Conservation (phyloP, 371 early-diverging fungal species). For the Mucor circinelloides region DNA sequence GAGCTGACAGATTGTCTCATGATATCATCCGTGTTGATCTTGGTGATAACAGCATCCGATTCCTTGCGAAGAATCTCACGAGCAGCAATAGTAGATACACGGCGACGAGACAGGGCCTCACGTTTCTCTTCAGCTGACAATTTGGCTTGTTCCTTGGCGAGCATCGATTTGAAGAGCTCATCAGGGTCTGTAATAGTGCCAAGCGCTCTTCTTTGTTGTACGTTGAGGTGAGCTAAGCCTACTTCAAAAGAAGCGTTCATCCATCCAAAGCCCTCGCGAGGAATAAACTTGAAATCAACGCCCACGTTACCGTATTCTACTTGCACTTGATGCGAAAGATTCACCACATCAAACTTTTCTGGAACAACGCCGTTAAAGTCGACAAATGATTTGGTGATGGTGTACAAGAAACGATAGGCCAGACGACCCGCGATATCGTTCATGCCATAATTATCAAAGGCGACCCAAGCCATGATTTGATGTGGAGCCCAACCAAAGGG, state of each 20-base stretch:
- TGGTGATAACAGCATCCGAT: slow-evolving; percentile 15
- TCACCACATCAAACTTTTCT: slow-evolving; percentile 93
- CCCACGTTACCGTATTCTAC: slow-evolving; percentile 96
- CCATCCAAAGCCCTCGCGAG: slow-evolving; percentile 96
- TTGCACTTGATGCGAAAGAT: slow-evolving; percentile 85
- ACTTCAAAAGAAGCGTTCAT: slow-evolving; percentile 93
- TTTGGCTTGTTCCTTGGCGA: slow-evolving; percentile 19
- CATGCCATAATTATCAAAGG: slow-evolving; percentile 80
- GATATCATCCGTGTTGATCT: slow-evolving; percentile 20
- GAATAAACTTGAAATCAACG: slow-evolving; percentile 87
- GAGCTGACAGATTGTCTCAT: slow-evolving; percentile 10
- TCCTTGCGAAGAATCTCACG: slow-evolving; percentile 14
- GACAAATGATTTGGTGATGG: slow-evolving; percentile 88
- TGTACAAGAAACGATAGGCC: slow-evolving; percentile 93
- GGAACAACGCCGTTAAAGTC: slow-evolving; percentile 96
- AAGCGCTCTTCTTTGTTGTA: slow-evolving; percentile 69
- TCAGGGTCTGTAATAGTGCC: slow-evolving; percentile 81
- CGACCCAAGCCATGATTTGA: slow-evolving; percentile 94
- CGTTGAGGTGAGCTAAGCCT: slow-evolving; percentile 73
- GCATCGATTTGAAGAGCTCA: slow-evolving; percentile 49
- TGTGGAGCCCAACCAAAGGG: slow-evolving; percentile 98
- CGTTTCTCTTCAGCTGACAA: slow-evolving; percentile 17
- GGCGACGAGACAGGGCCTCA: slow-evolving; percentile 19
- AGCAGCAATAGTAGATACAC: slow-evolving; percentile 27
- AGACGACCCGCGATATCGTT: slow-evolving; percentile 70